Evolutionary conservation across 2,329 filamentous ascomycete genomes (phyloP), one percentile per base, ranked within the genome.

Genomic region (Epichloe coenophiala): DNA sequence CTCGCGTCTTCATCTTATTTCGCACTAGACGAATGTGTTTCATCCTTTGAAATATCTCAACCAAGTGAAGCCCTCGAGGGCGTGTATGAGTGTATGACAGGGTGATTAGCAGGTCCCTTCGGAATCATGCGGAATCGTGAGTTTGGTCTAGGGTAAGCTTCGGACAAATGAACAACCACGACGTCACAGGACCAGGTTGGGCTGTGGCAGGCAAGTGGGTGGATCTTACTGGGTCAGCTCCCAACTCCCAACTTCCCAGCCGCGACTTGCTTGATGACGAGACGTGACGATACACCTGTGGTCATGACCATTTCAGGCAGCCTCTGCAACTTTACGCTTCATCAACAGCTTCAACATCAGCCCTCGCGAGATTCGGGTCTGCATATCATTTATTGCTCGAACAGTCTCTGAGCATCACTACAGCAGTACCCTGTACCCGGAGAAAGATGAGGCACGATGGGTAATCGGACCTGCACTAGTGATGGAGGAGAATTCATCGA

Each of bases 401-500:
- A 6, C 36, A 11, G 15, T 3, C 19, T 21, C 19, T 21, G 21
- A 17, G 23, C 7, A 48, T 21, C 7, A 13, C 4, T 42, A n/a
- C 19, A 23, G 9, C 19, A 42, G 17, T 11, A 15, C 27, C 17
- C 8, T 36, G 15, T n/a, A 17, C 23, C 13, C n/a, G 31, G 19
- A 45, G 21, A 31, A 49, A 42, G 47, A 51, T 51, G 50, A 48
- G 31, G 42, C 51, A 50, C 45, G 43, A 50, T 52, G 47, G 27
- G 15, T 15, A 39, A 38, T 17, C 36, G 40, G 41, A 49, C 31
- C 31, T 49, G 48, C 23, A 31, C 5, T 12, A 39, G 19, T 58
- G 49, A 60, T 13, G 45, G 40, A 38, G 46, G 52, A 41, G 53
- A 62, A 6, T 58, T 52, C 31, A 52, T 64, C 48, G 53, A 31